Evolutionary conservation across 768 basidiomycete species (phyloP), one percentile per base, ranked within the genome.

Genomic region (Leccinum broughii): DNA sequence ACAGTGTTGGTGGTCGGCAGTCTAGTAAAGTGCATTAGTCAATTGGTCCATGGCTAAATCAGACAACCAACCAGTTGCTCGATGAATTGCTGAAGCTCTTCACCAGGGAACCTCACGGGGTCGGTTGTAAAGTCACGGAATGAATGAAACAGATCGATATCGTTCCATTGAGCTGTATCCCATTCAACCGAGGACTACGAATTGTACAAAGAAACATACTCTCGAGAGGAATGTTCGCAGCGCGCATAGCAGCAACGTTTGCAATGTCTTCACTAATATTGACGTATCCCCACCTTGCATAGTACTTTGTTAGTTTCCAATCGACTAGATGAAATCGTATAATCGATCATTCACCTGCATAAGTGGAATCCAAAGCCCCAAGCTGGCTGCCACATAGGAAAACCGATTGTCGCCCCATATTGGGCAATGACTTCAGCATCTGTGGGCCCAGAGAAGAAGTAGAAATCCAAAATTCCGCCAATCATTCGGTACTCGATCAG

Each of bases 301-400:
- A 26, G 7, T 9, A 50, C 7, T 28, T n/a, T 6, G 34, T 62
- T 28, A 61, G 14, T 17, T 22, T 17, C 41, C 2, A 17, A 13
- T 15, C 34, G 22, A 13, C 7, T 10, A 34, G 52, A 17, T n/a
- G 11, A 22, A 24, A 13, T 22, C 22, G 22, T 22, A 22, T 22
- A 22, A 22, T 14, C 8, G 14, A 20, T 24, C 24, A 2, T 68
- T 62, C 66, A 86, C 79, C 83, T 80, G 76, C 87, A 88, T 14
- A 90, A 78, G 61, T 93, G 90, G 77, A 90, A 90, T 6, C 90
- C 90, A 67, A 92, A 89, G 4, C 84, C 85, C 87, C 89, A 92
- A 41, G 78, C 77, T 4, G 89, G 90, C 68, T 86, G 85, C 83
- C 88, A 86, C 32, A 83, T 83, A 3, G 90, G 88, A 46, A 83